Evolutionary conservation across 1,284 basidiomycete species (phyloP).

Genomic region (Puccinia horiana): DNA sequence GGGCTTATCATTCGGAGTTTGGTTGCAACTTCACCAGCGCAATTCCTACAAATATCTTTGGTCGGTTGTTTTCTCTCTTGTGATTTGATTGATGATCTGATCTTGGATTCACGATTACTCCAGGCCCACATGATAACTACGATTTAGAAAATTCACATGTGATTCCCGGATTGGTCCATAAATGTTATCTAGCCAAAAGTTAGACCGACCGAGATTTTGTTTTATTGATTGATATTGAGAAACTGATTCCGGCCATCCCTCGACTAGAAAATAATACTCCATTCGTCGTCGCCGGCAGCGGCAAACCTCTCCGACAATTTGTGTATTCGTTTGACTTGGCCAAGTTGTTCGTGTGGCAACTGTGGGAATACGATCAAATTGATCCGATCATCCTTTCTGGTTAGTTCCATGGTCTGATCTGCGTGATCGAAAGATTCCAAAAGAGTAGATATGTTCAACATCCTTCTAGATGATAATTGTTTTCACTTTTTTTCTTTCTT

Average conservation of each 20-base stretch:
- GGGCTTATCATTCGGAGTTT: constrained; percentile 86
- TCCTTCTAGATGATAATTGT: not conserved
- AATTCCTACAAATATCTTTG: constrained; percentile 89
- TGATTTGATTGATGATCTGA: not conserved
- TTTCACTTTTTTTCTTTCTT: not conserved
- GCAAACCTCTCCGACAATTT: constrained; percentile 85
- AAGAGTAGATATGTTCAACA: too few relatives aligned
- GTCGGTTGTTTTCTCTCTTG: constrained; percentile 56
- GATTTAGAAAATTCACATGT: constrained; percentile 85
- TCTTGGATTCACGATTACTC: not conserved
- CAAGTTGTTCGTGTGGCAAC: constrained; percentile 86
- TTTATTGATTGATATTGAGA: constrained; percentile 21
- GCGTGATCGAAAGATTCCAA: too few relatives aligned
- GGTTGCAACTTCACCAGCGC: constrained; percentile 86
- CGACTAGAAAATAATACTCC: constrained; percentile 79
- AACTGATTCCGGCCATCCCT: too few relatives aligned
- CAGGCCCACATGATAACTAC: constrained; percentile 58
- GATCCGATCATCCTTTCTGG: constrained; percentile 85
- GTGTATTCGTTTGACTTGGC: constrained; percentile 90
- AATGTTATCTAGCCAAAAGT: constrained; percentile 84
- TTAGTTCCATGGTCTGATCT: too few relatives aligned
- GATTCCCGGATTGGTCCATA: constrained; percentile 84
- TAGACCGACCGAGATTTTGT: constrained; percentile 52
- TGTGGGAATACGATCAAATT: constrained; percentile 81
- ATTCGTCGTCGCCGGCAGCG: constrained; percentile 78